These are phyloP conservation scores for Dimocarpus longan DNA, from an alignment of 345 rosid genomes.

Conservation along the genomic window DNA sequence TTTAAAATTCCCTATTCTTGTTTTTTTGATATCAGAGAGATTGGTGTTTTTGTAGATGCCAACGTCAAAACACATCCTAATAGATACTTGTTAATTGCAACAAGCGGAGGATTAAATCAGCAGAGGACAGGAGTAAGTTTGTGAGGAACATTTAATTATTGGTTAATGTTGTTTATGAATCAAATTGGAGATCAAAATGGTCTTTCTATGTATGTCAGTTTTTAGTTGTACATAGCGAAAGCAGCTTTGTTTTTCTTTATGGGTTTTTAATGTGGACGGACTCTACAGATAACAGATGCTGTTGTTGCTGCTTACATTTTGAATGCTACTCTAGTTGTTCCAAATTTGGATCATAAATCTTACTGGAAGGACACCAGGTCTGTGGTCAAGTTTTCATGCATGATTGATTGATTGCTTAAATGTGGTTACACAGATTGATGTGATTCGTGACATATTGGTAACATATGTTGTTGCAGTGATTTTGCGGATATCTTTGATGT, in stretches of 20 bases:
- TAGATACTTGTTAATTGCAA: constrained; percentile 77
- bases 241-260: neutral
- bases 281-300: constrained; percentile 78
- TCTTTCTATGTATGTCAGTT: neutral
- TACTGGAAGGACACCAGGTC: constrained; percentile 94
- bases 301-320: constrained; percentile 92
- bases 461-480: constrained; percentile 54
- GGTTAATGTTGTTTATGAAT: neutral
- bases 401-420: constrained; percentile 9
- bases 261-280: constrained; percentile 5
- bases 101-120: constrained; percentile 95
- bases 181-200: neutral
- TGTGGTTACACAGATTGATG: neutral
- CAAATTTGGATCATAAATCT: constrained; percentile 83
- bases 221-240: too few relatives aligned
- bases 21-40: neutral
- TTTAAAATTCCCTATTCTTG: too few relatives aligned
- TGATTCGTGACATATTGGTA: constrained; percentile 19
- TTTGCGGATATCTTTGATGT: constrained; percentile 84
- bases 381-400: neutral
- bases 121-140: constrained; percentile 87
- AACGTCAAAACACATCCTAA: constrained; percentile 50
- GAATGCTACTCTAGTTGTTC: constrained; percentile 89
- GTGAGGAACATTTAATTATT: too few relatives aligned
- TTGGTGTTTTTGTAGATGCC: constrained; percentile 42